Conservation (phyloP, 345 rosid genomes). For the Carallia pectinifolia region DNA sequence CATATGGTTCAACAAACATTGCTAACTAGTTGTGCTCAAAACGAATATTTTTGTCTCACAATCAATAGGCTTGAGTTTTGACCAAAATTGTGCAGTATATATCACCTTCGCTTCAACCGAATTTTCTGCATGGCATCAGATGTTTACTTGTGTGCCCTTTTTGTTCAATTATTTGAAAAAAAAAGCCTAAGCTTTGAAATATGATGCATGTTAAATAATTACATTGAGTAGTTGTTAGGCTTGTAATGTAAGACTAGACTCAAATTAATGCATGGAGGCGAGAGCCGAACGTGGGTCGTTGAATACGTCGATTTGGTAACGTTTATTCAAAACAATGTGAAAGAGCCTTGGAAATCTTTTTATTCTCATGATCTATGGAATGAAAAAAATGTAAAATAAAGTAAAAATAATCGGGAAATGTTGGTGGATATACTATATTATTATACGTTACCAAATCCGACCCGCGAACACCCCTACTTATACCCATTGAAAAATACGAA, state of each 20-base stretch:
- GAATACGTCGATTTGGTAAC: too few species aligned
- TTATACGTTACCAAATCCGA: too few species aligned
- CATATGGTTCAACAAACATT: not conserved
- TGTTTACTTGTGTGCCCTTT: not conserved
- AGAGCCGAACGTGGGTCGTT: too few species aligned
- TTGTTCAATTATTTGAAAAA: too few species aligned
- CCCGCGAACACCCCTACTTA: too few species aligned
- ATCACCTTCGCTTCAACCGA: slow-evolving; percentile 6
- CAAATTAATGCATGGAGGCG: too few species aligned
- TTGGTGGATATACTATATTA: too few species aligned
- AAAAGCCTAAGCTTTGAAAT: not conserved
- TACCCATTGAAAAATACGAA: too few species aligned
- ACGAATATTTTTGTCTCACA: not conserved
- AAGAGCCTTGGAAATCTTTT: too few species aligned
- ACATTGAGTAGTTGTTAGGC: not conserved
- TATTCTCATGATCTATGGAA: slow-evolving; percentile 16
- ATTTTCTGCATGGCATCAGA: not conserved
- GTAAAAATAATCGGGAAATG: too few species aligned
- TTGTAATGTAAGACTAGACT: not conserved
- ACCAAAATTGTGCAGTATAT: slow-evolving; percentile 2
- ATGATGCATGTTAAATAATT: not conserved
- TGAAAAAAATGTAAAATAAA: too few species aligned
- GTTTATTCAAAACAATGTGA: too few species aligned
- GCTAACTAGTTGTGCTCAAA: not conserved
- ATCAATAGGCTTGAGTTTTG: slow-evolving; percentile 2